A percentile compares a stretch with the other conserved stretches of the same genome.
phyloP scores from a whole-genome alignment of 306 rosid genomes.

The Malus asiatica region DNA sequence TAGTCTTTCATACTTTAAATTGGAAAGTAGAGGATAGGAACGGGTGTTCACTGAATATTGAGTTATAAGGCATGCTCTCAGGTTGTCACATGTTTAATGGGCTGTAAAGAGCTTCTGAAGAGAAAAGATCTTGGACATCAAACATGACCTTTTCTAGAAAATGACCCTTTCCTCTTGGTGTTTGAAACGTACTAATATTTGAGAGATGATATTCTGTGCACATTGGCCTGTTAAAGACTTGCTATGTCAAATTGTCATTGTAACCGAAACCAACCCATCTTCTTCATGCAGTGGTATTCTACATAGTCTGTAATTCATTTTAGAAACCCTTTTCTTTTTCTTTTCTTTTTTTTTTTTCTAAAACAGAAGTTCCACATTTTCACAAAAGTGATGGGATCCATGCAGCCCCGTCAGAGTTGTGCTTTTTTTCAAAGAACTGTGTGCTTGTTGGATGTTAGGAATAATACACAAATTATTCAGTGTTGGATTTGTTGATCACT shows the following conservation, averaged over 20 bases:
- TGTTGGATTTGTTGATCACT: not conserved
- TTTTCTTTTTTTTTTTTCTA: not conserved
- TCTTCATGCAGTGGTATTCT: not conserved
- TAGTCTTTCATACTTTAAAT: not conserved
- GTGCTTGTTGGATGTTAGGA: conserved; percentile 4
- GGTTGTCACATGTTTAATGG: not conserved
- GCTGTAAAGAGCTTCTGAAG: not conserved
- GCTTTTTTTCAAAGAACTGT: not conserved
- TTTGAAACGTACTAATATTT: not conserved
- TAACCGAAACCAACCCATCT: not conserved
- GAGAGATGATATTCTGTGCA: not conserved
- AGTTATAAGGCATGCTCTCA: not conserved
- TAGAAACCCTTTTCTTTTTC: not conserved
- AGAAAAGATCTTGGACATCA: not conserved
- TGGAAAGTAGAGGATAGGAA: not conserved
- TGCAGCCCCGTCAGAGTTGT: not conserved
- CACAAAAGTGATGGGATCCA: conserved; percentile 1
- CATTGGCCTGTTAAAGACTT: not conserved
- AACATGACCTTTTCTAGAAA: not conserved
- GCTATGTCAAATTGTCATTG: not conserved
- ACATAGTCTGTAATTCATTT: not conserved
- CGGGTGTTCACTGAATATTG: not conserved
- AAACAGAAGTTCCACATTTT: not conserved
- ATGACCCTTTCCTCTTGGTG: not conserved
- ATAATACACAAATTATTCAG: not conserved